These are phyloP conservation scores for Hypoxylon sp. DNA, from an alignment of 2,329 filamentous ascomycete species.

Conservation along the genomic window DNA sequence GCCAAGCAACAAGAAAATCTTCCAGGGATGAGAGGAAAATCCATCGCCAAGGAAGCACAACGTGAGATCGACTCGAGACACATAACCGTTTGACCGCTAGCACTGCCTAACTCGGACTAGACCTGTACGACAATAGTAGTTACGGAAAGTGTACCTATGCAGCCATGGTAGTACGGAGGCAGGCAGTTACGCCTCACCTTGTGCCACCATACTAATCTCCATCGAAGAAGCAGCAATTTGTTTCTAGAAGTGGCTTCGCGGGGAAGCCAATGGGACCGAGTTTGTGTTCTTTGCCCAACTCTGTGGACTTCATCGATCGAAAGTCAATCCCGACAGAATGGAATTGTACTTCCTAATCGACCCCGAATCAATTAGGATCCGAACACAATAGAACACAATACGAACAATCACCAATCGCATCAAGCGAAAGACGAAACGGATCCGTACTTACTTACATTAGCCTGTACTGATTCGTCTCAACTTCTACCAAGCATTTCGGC, in stretches of 20 bases:
- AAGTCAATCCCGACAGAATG: constrained; percentile 11
- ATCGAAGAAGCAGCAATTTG: constrained; percentile 15
- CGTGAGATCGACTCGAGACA: constrained; percentile 43
- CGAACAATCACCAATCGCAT: constrained; percentile 9
- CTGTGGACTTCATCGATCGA: constrained; percentile 1
- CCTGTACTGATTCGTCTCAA: constrained; percentile 19
- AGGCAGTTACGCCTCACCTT: constrained; percentile 15
- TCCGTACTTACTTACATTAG: not conserved
- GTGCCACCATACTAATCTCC: constrained; percentile 9
- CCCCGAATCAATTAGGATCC: constrained; percentile 11
- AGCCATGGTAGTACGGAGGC: constrained; percentile 9
- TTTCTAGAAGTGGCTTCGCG: constrained; percentile 36
- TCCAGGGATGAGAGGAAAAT: constrained; percentile 15
- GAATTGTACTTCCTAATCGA: constrained; percentile 10
- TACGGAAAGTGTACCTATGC: constrained; percentile 35
- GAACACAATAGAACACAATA: constrained; percentile 8
- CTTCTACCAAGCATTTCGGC: constrained; percentile 16
- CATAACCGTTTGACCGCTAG: constrained; percentile 36
- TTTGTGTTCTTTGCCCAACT: constrained; percentile 1
- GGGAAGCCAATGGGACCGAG: constrained; percentile 20
- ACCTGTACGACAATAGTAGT: constrained; percentile 30
- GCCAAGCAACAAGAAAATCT: constrained; percentile 39
- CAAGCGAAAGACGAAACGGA: constrained; percentile 28
- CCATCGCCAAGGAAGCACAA: constrained; percentile 41
- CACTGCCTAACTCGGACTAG: constrained; percentile 30